Conservation (phyloP, 2,329 filamentous ascomycete species). For the Tolypocladium tropicale region DNA sequence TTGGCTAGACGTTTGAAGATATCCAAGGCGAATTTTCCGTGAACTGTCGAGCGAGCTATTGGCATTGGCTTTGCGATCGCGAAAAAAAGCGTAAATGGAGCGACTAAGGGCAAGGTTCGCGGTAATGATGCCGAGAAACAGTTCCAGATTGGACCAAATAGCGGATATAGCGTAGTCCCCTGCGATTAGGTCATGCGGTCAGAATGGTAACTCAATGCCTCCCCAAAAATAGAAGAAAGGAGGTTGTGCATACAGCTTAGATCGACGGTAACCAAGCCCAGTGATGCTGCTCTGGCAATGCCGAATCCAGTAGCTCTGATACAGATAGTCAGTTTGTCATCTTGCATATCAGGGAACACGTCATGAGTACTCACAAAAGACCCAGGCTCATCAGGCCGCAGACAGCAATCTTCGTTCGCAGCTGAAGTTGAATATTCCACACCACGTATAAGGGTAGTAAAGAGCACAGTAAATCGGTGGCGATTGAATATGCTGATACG, state of each 20-base stretch:
- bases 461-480: neutral
- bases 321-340: neutral
- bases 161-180: neutral
- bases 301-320: neutral
- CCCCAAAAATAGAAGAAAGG: no score
- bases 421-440: neutral
- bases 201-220: neutral
- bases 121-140: neutral
- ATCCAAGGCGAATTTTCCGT: neutral
- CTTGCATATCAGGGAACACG: neutral
- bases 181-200: neutral
- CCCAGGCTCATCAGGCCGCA: neutral
- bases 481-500: neutral
- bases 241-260: neutral
- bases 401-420: neutral
- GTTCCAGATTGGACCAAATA: neutral
- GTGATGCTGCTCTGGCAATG: neutral
- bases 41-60: neutral
- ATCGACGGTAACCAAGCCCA: neutral
- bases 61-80: neutral
- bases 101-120: neutral
- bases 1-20: neutral
- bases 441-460: neutral
- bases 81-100: neutral
- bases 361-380: neutral